phyloP scores from a whole-genome alignment of 345 rosid species.

The Citrus sinensis region DVS_A1.0 CM039168.1:2739501-2740000 shows the following conservation, averaged over 20 bases:
- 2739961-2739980: too few species aligned
- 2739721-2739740: conserved; percentile 77
- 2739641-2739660: background rate
- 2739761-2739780: conserved; percentile 24
- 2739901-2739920: background rate
- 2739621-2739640: background rate
- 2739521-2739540: conserved; percentile 50
- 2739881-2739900: background rate
- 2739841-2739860: background rate
- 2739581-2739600: conserved; percentile 62
- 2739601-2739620: conserved; percentile 23
- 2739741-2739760: conserved; percentile 65
- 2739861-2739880: background rate
- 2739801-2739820: background rate
- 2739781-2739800: background rate
- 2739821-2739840: background rate
- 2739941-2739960: background rate
- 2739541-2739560: conserved; percentile 70
- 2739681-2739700: too few species aligned
- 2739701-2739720: background rate
- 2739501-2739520: conserved; percentile 62
- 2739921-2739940: background rate
- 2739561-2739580: conserved; percentile 72
- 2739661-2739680: background rate
- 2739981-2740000: too few species aligned